Evolutionary conservation across 1,139 yeast genomes (phyloP).

Genomic region (Debaryomyces robertsiae): DNA sequence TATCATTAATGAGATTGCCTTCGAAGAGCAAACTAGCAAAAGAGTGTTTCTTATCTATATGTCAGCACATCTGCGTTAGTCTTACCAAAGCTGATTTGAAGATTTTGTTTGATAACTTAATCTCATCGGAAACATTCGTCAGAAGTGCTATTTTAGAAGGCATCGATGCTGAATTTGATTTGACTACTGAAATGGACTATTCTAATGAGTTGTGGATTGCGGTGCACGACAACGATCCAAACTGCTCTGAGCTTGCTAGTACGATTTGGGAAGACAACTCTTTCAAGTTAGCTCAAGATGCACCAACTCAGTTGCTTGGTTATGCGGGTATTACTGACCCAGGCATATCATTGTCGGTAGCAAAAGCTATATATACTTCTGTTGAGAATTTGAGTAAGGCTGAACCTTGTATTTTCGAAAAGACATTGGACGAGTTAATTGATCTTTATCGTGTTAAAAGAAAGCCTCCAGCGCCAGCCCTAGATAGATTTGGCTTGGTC

Average conservation of each 20-base stretch:
- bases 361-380: slow-evolving; percentile 56
- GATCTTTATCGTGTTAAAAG: slow-evolving; percentile 60
- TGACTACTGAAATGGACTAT: slow-evolving; percentile 54
- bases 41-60: slow-evolving; percentile 75
- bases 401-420: slow-evolving; percentile 29
- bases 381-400: slow-evolving; percentile 32
- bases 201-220: slow-evolving; percentile 78
- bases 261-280: slow-evolving; percentile 86
- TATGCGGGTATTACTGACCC: slow-evolving; percentile 58
- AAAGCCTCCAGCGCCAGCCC: slow-evolving; percentile 74
- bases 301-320: slow-evolving; percentile 48
- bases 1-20: slow-evolving; percentile 71
- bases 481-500: slow-evolving; percentile 79
- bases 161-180: slow-evolving; percentile 83
- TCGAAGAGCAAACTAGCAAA: slow-evolving; percentile 79
- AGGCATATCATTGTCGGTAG: slow-evolving; percentile 68
- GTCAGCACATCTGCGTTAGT: slow-evolving; percentile 71
- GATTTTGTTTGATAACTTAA: slow-evolving; percentile 57
- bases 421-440: slow-evolving; percentile 47
- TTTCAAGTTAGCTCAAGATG: slow-evolving; percentile 46
- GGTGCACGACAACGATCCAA: slow-evolving; percentile 69
- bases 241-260: slow-evolving; percentile 65
- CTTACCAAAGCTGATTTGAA: slow-evolving; percentile 58
- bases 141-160: slow-evolving; percentile 80
- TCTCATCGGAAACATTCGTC: slow-evolving; percentile 69